Evolutionary conservation across 1,284 basidiomycete genomes (phyloP), one percentile per base, ranked within the genome.

Genomic region (Rhodotorula sp.): DNA sequence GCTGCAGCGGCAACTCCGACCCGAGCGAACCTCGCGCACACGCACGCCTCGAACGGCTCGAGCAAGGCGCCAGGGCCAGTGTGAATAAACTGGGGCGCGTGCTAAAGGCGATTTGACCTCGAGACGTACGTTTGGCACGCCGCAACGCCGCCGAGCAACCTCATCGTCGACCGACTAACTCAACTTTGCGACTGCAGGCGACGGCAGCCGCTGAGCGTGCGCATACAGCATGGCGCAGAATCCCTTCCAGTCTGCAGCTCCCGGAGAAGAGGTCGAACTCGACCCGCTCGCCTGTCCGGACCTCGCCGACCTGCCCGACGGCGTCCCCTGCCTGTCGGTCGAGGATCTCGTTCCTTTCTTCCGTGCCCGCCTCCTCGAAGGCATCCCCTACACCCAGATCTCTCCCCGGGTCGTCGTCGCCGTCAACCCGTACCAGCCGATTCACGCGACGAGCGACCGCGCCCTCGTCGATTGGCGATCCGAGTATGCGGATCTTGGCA

Each of bases 361-460:
- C 16, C 70, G 68, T 18, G 70, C 68, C 7, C 72, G 74, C 12
- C 66, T 73, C 43, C 57, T 73, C 63, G 69, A 72, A 26, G 67
- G 69, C 14, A 51, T 72, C 8, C 70, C 70, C 18, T 76, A 74
- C 69, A 75, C 77, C 46, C 64, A 64, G 51, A 34, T 79, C 29
- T 74, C 76, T 5, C 68, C 73, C 7, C 69, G 77, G 10, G 72
- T 74, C 52, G 83, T 95, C 75, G 88, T 96, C 74, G 90, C 90
- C 46, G 85, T 95, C 77, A 96, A 96, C 81, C 92, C 93, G 0
- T 90, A 94, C 84, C 93, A 92, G 81, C 91, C 91, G 78, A 85
- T 95, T 47, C 78, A 89, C 20, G 87, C 87, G 72, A 93, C 91
- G 79, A 87, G 90, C 73, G 92, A 97, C 83, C 87, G 89, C 0